These are phyloP conservation scores for Zea mays DNA, from an alignment of 176 grass and related monocot species.

Conservation along the genomic window Zm-B73-REFERENCE-NAM-5.0 NC_050097.1:62708501-62709000, in stretches of 20 bases:
- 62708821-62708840: background rate
- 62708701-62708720: background rate
- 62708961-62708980: background rate
- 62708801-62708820: slow-evolving; percentile 4
- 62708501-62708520: background rate
- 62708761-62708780: background rate
- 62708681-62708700: slow-evolving; percentile 31
- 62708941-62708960: slow-evolving; percentile 17
- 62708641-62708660: slow-evolving; percentile 96
- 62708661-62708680: slow-evolving; percentile 61
- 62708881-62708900: background rate
- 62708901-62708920: background rate
- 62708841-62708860: background rate
- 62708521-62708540: slow-evolving; percentile 23
- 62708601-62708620: slow-evolving; percentile 71
- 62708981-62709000: no score
- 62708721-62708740: background rate
- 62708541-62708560: slow-evolving; percentile 92
- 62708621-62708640: slow-evolving; percentile 93
- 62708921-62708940: background rate
- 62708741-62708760: background rate
- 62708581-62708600: slow-evolving; percentile 94
- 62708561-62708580: slow-evolving; percentile 93
- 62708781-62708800: slow-evolving; percentile 11
- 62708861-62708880: background rate